Evolutionary conservation across 176 grass and related monocot species (phyloP), one percentile per base, ranked within the genome.

Genomic region (Ensete glaucum): DNA sequence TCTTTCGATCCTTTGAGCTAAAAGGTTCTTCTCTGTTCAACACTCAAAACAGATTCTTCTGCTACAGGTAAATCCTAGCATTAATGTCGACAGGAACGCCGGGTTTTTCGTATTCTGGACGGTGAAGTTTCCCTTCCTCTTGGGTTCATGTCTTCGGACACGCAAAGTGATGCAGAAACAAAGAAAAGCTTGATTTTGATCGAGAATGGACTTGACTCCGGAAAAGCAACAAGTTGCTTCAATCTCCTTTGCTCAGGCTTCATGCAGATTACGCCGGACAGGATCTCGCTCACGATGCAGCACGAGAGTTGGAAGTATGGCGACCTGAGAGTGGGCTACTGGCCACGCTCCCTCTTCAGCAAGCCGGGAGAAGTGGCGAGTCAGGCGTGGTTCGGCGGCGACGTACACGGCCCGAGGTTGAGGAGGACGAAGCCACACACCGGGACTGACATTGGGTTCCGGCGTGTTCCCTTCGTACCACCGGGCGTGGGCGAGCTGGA

Each of bases 381-480:
- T 19, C 25, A 69, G 34, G 59, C 59, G 55, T 51, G 73, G 29
- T 84, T 79, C 50, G 71, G 82, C 2, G 77, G 82, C 6, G 62
- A 80, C 17, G 82, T 84, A 13, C 80, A 75, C 62, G 76, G 82
- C 12, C 71, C 77, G 1, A 60, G 77, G 34, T 75, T 76, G 77
- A 73, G 60, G 48, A 14, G 60, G 48, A 14, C 34, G 15, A 71
- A 74, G 27, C 82, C 71, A 0, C 77, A 84, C 71, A 69, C 82
- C 15, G n/a, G 17, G 11, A 84, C 77, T 2, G 53, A 24, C 62
- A 84, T 80, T 6, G 82, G 82, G 82, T 11, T 80, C 70, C 19
- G 77, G 77, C 14, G 15, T 23, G n/a, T 73, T 73, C 22, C 15
- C 82, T 13, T 48, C 15, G 13, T 66, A 23, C 53, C 70, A 84